Evolutionary conservation across 2,329 filamentous ascomycete species (phyloP).

Genomic region (Ceratocystis alfenasii): DNA sequence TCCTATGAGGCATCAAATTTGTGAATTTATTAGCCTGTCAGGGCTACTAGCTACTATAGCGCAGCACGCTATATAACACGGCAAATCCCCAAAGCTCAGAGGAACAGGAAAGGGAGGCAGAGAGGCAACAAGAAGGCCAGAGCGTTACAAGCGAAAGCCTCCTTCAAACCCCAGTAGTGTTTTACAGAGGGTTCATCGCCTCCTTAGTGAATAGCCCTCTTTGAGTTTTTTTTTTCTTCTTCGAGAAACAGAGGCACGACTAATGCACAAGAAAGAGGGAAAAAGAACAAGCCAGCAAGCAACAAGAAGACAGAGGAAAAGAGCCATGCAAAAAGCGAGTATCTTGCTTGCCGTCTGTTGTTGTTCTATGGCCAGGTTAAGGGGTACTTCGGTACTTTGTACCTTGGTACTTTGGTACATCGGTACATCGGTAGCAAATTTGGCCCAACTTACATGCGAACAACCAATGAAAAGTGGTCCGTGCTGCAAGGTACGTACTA

Average conservation of each 20-base stretch:
- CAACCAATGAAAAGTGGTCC: background rate
- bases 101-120: background rate
- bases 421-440: background rate
- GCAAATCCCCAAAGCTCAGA: background rate
- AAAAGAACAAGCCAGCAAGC: background rate
- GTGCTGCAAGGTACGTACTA: constrained; percentile 8
- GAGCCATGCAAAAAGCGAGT: background rate
- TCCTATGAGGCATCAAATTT: too few species aligned
- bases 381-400: background rate
- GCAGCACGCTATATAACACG: too few species aligned
- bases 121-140: background rate
- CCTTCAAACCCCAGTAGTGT: constrained; percentile 20
- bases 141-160: constrained; percentile 16
- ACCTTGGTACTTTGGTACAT: background rate
- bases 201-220: background rate
- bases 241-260: background rate
- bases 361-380: too few species aligned
- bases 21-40: too few species aligned
- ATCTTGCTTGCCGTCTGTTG: too few species aligned
- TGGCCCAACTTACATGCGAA: constrained; percentile 1
- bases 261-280: background rate
- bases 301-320: background rate
- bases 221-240: background rate
- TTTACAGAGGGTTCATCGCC: constrained; percentile 17
- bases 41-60: too few species aligned